These are phyloP conservation scores for Hyphochytrium catenoides DNA, from an alignment of 352 stramenopile species.

Conservation along the genomic window DNA sequence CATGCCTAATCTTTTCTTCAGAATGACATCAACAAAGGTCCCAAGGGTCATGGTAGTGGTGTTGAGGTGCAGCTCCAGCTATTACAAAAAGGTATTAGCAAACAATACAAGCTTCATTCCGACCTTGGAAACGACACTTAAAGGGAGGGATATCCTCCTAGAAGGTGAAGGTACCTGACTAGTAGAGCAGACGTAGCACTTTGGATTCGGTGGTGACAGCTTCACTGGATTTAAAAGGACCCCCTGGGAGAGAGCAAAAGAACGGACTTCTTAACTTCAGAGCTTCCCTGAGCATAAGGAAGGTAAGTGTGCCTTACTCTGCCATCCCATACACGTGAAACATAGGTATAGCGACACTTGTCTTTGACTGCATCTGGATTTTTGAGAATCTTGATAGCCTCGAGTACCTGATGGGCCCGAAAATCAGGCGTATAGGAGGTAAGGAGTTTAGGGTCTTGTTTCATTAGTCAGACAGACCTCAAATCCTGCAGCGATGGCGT, in stretches of 20 bases:
- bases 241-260: too few relatives aligned
- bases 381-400: slow-evolving; percentile 48
- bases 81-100: too few relatives aligned
- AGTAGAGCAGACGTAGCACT: slow-evolving; percentile 89
- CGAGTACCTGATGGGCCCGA: slow-evolving; percentile 49
- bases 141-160: too few relatives aligned
- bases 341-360: slow-evolving; percentile 78
- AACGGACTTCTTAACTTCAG: too few relatives aligned
- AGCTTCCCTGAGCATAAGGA: too few relatives aligned
- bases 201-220: slow-evolving; percentile 67
- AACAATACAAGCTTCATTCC: too few relatives aligned
- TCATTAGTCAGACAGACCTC: too few relatives aligned
- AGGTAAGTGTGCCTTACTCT: too few relatives aligned
- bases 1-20: slow-evolving; percentile 64
- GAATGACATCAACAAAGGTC: slow-evolving; percentile 41
- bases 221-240: slow-evolving; percentile 69
- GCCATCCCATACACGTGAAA: slow-evolving; percentile 66
- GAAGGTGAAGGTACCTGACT: too few relatives aligned
- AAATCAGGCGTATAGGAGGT: too few relatives aligned
- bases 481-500: slow-evolving; percentile 95
- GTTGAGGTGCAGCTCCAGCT: slow-evolving; percentile 67
- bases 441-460: too few relatives aligned
- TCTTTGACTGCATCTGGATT: slow-evolving; percentile 27
- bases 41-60: slow-evolving; percentile 50
- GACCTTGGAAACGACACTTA: too few relatives aligned